Evolutionary conservation across 768 basidiomycete genomes (phyloP).

Genomic region (Termitomyces sp.): DNA sequence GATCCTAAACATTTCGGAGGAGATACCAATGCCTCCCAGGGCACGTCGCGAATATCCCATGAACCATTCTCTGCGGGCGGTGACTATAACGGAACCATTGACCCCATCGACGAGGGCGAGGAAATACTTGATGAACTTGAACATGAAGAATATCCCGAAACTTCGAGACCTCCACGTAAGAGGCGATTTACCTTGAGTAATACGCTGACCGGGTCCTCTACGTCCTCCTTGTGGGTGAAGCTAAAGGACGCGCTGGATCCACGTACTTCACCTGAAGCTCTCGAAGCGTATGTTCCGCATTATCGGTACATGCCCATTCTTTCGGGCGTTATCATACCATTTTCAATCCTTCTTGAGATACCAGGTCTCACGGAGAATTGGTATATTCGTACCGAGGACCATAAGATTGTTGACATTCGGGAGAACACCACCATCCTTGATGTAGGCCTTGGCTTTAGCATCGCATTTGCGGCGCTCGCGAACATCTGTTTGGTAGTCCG

Average conservation of each 20-base stretch:
- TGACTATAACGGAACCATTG: not conserved
- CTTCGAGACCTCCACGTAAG: not conserved
- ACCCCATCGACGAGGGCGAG: not conserved
- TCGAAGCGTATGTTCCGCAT: conserved; percentile 39
- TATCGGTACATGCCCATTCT: conserved; percentile 63
- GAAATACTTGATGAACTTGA: conserved; percentile 13
- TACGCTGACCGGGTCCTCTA: not conserved
- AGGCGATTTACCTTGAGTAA: conserved; percentile 1
- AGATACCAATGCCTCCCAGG: not conserved
- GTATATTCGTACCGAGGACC: conserved; percentile 55
- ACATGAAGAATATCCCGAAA: conserved; percentile 7
- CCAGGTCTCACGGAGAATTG: conserved; percentile 74
- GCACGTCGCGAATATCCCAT: not conserved
- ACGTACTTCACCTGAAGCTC: conserved; percentile 17
- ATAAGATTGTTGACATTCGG: conserved; percentile 39
- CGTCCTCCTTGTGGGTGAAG: conserved; percentile 11
- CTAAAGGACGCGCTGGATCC: conserved; percentile 16
- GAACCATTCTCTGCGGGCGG: not conserved
- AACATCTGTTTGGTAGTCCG: conserved; percentile 62
- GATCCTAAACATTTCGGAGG: not conserved
- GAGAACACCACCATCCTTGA: conserved; percentile 55
- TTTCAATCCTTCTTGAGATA: conserved; percentile 78
- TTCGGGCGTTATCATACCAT: conserved; percentile 65
- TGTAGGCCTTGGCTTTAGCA: conserved; percentile 58
- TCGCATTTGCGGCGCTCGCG: conserved; percentile 63